A percentile compares a stretch with the other conserved stretches of the same genome.
Conservation (phyloP, 257 asterid species). For the Handroanthus guayacan region DNA sequence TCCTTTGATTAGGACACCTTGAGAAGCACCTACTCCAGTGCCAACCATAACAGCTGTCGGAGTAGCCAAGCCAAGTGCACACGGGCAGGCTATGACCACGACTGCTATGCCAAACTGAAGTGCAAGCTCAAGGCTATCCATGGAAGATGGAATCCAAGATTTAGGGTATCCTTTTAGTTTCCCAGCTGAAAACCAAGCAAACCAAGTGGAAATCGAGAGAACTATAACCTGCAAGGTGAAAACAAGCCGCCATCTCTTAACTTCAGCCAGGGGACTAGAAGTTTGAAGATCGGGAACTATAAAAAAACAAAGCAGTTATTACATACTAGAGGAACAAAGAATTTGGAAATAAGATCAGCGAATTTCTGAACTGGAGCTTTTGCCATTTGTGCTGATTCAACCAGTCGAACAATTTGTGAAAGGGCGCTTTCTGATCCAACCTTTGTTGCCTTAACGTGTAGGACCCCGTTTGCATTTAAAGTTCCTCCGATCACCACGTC, state of each 20-base stretch:
- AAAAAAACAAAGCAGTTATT: background rate
- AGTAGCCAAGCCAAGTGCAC: conserved; percentile 92
- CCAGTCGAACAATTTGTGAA: conserved; percentile 64
- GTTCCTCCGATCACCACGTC: conserved; percentile 73
- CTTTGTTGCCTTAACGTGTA: conserved; percentile 62
- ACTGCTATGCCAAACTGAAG: conserved; percentile 90
- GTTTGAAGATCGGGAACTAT: background rate
- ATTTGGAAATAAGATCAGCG: conserved; percentile 69
- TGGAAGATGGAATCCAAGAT: conserved; percentile 74
- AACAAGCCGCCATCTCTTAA: conserved; percentile 5
- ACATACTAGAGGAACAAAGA: conserved; percentile 67
- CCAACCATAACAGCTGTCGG: conserved; percentile 97
- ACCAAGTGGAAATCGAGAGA: conserved; percentile 64
- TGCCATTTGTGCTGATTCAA: conserved; percentile 74
- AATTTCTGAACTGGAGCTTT: conserved; percentile 74
- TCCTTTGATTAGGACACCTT: conserved; percentile 87
- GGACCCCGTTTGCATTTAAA: conserved; percentile 57
- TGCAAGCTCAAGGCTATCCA: conserved; percentile 85
- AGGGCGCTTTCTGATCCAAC: conserved; percentile 81
- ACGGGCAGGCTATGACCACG: conserved; percentile 93
- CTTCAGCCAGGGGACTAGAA: conserved; percentile 8
- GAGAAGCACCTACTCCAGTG: conserved; percentile 84
- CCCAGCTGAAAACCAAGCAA: conserved; percentile 77
- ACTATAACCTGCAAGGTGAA: conserved; percentile 55
- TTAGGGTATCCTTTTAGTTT: conserved; percentile 61